Evolutionary conservation across 2,329 filamentous ascomycete species (phyloP), one percentile per base, ranked within the genome.

Genomic region (Penicillium sp.): DNA sequence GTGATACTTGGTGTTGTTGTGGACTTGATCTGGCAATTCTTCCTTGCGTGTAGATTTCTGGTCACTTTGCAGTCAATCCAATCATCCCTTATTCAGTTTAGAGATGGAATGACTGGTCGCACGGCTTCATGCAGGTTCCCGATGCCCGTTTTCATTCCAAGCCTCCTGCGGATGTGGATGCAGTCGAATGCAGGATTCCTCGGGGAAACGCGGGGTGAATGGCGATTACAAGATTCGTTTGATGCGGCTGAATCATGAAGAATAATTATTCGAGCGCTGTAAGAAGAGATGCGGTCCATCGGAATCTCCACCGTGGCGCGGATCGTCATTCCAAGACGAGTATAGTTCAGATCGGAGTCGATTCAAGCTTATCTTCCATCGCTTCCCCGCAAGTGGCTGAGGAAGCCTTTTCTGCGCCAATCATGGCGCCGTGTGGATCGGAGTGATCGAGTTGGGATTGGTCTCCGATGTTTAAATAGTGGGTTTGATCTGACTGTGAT

Each of bases 371-470:
- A 44, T 43, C 37, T 25, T 34, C 31, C 33, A 30, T 34, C 27
- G 41, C 36, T 35, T 37, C 39, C 36, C 32, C 37, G 42, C 39
- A 39, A 37, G 47, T 50, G 47, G 47, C 48, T 47, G 39, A 47
- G 36, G 32, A 36, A 47, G 45, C 30, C 39, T 42, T 47, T 43
- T 18, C 32, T 28, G 41, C 46, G 34, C 48, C 48, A 49, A 45
- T 45, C 27, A 15, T 27, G 13, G 33, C 23, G 18, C n/a, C 28
- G 44, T 22, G 39, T 35, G 29, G 22, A 29, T 17, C n/a, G 16
- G 22, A 35, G 41, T 34, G 38, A 41, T 26, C 39, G 6, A 27
- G 6, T 27, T 4, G 9, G 18, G 18, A 22, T 22, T 5, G 5
- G 18, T 22, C 18, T 22, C 5, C 9, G 18, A n/a, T n/a, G 18